These are phyloP conservation scores for Colletotrichum noveboracense DNA, from an alignment of 2,329 filamentous ascomycete genomes.

Conservation along the genomic window DNA sequence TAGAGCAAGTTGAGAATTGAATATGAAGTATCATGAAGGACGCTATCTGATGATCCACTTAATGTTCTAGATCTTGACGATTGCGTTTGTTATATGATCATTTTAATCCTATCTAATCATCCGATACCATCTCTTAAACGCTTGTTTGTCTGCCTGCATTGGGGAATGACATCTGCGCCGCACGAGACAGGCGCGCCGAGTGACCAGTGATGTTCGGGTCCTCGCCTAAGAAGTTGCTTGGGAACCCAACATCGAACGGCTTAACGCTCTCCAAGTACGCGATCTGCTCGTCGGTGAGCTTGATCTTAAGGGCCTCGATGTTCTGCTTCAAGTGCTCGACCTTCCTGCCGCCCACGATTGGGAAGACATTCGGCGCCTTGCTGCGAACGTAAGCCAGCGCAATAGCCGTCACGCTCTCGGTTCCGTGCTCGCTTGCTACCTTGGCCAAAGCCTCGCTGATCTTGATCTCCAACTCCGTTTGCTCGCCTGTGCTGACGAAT, in stretches of 20 bases:
- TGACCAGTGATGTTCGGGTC: slow-evolving; percentile 26
- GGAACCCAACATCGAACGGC: slow-evolving; percentile 63
- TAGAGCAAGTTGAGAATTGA: accelerated
- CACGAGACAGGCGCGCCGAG: background rate
- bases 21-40: background rate
- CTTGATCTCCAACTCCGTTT: slow-evolving; percentile 54
- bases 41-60: background rate
- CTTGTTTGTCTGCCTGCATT: slow-evolving; percentile 8
- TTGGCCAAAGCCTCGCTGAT: slow-evolving; percentile 64
- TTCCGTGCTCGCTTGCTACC: slow-evolving; percentile 61
- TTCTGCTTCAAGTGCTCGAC: slow-evolving; percentile 60
- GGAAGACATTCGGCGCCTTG: slow-evolving; percentile 59
- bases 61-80: background rate
- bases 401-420: slow-evolving; percentile 63
- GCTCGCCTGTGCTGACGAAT: slow-evolving; percentile 26
- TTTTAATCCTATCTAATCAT: accelerated
- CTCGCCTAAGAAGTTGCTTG: slow-evolving; percentile 44
- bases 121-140: accelerated
- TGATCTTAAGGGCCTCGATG: slow-evolving; percentile 57
- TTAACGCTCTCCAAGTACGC: slow-evolving; percentile 57
- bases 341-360: slow-evolving; percentile 58
- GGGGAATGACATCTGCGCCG: slow-evolving; percentile 12
- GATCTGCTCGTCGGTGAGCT: slow-evolving; percentile 57
- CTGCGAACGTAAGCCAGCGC: slow-evolving; percentile 57
- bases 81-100: background rate